Percentiles rank a stretch among this genome's conserved stretches.
Conservation (phyloP, 1,139 yeast genomes). For the Maudiozyma humilis region DNA sequence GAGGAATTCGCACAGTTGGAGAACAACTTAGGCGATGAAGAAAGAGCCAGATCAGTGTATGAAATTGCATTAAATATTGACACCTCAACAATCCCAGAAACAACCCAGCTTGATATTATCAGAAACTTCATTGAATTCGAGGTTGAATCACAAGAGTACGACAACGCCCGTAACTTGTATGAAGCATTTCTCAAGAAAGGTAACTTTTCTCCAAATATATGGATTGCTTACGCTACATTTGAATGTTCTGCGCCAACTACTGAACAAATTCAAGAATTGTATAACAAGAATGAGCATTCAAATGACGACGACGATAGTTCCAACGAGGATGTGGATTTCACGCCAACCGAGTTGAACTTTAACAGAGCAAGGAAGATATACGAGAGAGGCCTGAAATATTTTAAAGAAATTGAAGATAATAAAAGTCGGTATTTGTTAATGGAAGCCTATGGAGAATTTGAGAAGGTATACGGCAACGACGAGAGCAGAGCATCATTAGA, state of each 20-base stretch:
- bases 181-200: slow-evolving; percentile 36
- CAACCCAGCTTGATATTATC: slow-evolving; percentile 10
- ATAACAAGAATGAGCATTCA: slow-evolving; percentile 26
- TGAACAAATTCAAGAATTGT: slow-evolving; percentile 38
- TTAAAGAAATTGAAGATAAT: slow-evolving; percentile 34
- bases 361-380: slow-evolving; percentile 48
- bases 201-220: slow-evolving; percentile 37
- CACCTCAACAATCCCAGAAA: slow-evolving; percentile 11
- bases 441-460: slow-evolving; percentile 63
- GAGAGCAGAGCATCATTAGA: slow-evolving; percentile 35
- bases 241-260: slow-evolving; percentile 61
- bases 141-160: slow-evolving; percentile 51
- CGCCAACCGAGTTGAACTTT: slow-evolving; percentile 45
- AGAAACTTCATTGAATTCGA: slow-evolving; percentile 46
- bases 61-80: slow-evolving; percentile 39
- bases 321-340: slow-evolving; percentile 46
- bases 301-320: slow-evolving; percentile 40
- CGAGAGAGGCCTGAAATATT: slow-evolving; percentile 43
- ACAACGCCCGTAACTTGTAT: slow-evolving; percentile 48
- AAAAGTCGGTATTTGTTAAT: slow-evolving; percentile 47
- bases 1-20: slow-evolving; percentile 62
- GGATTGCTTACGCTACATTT: slow-evolving; percentile 66
- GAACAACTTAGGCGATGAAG: slow-evolving; percentile 56
- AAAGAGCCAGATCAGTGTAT: slow-evolving; percentile 55
- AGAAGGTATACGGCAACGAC: slow-evolving; percentile 50